These are phyloP conservation scores for Arthrinium phaeospermum DNA, from an alignment of 2,329 filamentous ascomycete genomes.

Conservation along the genomic window DNA sequence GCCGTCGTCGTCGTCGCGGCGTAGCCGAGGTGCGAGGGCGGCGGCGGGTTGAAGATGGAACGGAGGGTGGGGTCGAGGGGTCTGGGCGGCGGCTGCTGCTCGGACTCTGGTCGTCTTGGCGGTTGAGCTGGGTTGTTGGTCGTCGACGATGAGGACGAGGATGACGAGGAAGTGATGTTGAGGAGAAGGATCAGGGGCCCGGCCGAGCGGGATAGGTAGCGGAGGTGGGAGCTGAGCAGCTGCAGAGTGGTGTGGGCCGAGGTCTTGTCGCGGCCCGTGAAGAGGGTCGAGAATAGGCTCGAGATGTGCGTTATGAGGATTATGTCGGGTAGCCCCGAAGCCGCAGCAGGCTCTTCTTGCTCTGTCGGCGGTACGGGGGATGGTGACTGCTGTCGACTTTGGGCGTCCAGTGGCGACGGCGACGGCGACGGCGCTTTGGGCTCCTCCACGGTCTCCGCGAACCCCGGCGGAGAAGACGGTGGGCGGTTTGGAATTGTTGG, in stretches of 20 bases:
- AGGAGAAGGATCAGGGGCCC: conserved; percentile 59
- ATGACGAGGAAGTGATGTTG: conserved; percentile 42
- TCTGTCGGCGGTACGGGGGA: conserved; percentile 5
- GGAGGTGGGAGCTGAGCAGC: conserved; percentile 53
- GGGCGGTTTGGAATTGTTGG: conserved; percentile 18
- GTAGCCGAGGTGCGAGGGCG: conserved; percentile 24
- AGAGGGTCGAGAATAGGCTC: conserved; percentile 56
- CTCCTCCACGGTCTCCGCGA: conserved; percentile 17
- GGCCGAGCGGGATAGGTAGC: conserved; percentile 49
- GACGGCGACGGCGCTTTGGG: conserved; percentile 35
- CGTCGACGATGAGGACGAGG: not conserved
- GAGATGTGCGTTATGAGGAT: conserved; percentile 63
- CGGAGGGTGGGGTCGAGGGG: conserved; percentile 51
- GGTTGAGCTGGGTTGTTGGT: conserved; percentile 14
- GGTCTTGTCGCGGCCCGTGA: conserved; percentile 52
- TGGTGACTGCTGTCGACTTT: conserved; percentile 11
- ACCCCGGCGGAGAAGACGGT: not conserved
- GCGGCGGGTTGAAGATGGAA: conserved; percentile 54
- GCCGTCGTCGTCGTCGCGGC: not conserved
- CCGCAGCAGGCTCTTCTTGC: conserved; percentile 22
- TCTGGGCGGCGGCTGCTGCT: conserved; percentile 22
- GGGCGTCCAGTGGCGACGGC: not conserved
- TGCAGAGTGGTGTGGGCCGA: conserved; percentile 56
- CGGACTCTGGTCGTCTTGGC: conserved; percentile 16
- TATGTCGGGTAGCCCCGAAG: conserved; percentile 45